These are phyloP conservation scores for Otatea glauca DNA, from an alignment of 176 grass and related monocot species.

Conservation along the genomic window DNA sequence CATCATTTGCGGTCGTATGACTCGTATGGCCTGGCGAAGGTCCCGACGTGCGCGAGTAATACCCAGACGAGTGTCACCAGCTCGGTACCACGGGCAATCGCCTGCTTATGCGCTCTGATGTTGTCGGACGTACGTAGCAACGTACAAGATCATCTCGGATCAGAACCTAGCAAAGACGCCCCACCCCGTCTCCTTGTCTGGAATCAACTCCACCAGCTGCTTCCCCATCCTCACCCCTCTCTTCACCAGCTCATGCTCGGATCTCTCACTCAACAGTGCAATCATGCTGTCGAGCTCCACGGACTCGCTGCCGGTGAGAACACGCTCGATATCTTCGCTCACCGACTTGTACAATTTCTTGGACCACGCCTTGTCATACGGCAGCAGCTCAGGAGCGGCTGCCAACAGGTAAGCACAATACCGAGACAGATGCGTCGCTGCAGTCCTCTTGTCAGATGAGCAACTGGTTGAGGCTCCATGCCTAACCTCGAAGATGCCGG, in stretches of 20 bases:
- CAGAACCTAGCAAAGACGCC: not conserved
- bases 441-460: not conserved
- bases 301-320: not conserved
- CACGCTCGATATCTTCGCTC: too few relatives aligned
- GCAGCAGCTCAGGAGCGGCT: not conserved
- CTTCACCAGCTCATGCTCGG: not conserved
- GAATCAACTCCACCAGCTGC: not conserved
- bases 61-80: slow-evolving; percentile 10
- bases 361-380: not conserved
- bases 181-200: not conserved
- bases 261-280: not conserved
- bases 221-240: not conserved
- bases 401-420: slow-evolving; percentile 15
- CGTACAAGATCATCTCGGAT: slow-evolving; percentile 5
- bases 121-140: not conserved
- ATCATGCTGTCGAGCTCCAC: not conserved
- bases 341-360: not conserved
- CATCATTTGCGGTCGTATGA: too few relatives aligned
- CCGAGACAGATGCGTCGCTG: not conserved
- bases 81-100: not conserved
- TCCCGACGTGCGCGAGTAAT: too few relatives aligned
- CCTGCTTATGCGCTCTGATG: not conserved
- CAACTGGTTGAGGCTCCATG: not conserved
- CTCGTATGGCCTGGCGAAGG: too few relatives aligned
- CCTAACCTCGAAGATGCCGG: not conserved